Conservation (phyloP, 1,284 basidiomycete genomes). For the Xerocomus cyaneibrunnescens region DNA sequence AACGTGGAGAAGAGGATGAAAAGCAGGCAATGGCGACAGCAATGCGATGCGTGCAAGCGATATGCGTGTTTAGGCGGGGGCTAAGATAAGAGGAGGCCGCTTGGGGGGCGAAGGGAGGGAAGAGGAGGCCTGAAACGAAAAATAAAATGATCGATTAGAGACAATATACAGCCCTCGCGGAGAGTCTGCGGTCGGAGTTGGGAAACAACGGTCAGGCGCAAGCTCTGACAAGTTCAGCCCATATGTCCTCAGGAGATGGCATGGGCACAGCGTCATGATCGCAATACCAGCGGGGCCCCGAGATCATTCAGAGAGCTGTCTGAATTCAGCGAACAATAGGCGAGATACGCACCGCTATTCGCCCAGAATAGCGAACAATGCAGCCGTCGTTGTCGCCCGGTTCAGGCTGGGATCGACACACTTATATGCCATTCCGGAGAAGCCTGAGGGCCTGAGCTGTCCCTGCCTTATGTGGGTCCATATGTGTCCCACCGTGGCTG, state of each 20-base stretch:
- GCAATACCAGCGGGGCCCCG: background rate
- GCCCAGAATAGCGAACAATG: slow-evolving; percentile 34
- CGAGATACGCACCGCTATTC: slow-evolving; percentile 26
- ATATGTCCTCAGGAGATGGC: background rate
- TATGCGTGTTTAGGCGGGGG: slow-evolving; percentile 32
- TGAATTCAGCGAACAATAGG: slow-evolving; percentile 33
- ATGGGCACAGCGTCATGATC: background rate
- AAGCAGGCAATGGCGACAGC: slow-evolving; percentile 32
- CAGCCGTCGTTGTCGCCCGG: slow-evolving; percentile 4
- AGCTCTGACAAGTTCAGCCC: slow-evolving; percentile 20
- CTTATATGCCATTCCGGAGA: background rate
- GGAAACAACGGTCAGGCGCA: slow-evolving; percentile 26
- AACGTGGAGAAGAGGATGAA: slow-evolving; percentile 21
- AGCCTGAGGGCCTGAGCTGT: background rate
- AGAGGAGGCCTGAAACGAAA: slow-evolving; percentile 29
- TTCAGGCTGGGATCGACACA: slow-evolving; percentile 28
- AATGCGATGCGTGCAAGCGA: slow-evolving; percentile 38
- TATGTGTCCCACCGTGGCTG: slow-evolving; percentile 38
- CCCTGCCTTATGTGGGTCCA: slow-evolving; percentile 38
- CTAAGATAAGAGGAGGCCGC: slow-evolving; percentile 32
- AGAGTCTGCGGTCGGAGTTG: slow-evolving; percentile 37
- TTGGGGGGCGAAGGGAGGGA: slow-evolving; percentile 7
- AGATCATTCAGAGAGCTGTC: slow-evolving; percentile 9
- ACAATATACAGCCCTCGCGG: slow-evolving; percentile 35
- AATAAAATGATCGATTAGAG: slow-evolving; percentile 28